Conservation (phyloP, 805 yeast genomes). For the Kazachstania bromeliacearum region DNA sequence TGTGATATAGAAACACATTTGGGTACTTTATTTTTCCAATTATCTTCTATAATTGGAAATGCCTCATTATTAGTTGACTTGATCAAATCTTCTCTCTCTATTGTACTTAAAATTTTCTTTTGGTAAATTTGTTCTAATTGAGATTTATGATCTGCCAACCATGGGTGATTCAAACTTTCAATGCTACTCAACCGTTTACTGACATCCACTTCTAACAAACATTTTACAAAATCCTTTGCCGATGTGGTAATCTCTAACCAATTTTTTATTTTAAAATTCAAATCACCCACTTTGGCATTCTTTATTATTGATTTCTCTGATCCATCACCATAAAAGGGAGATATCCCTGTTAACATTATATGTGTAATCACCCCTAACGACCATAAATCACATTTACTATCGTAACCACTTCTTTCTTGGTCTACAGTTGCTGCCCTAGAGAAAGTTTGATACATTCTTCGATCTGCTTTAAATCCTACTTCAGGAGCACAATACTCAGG, state of each 20-base stretch:
- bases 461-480: constrained; percentile 38
- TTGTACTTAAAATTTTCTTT: constrained; percentile 18
- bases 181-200: constrained; percentile 30
- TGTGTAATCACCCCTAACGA: constrained; percentile 54
- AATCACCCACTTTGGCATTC: constrained; percentile 34
- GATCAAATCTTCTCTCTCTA: constrained; percentile 24
- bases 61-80: constrained; percentile 16
- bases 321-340: constrained; percentile 50
- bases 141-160: constrained; percentile 37
- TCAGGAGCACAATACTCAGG: constrained; percentile 71
- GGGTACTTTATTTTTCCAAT: constrained; percentile 23
- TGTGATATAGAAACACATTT: constrained; percentile 14
- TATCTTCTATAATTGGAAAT: constrained; percentile 4
- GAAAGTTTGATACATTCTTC: constrained; percentile 20
- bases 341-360: constrained; percentile 51
- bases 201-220: constrained; percentile 34
- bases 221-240: constrained; percentile 40
- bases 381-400: constrained; percentile 57
- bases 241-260: constrained; percentile 35
- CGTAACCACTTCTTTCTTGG: constrained; percentile 35
- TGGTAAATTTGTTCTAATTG: constrained; percentile 33
- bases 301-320: constrained; percentile 33
- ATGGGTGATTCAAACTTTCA: constrained; percentile 35
- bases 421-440: constrained; percentile 21
- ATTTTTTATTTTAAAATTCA: constrained; percentile 32